phyloP scores from a whole-genome alignment of 257 asterid genomes.

The Avicennia marina region DNA sequence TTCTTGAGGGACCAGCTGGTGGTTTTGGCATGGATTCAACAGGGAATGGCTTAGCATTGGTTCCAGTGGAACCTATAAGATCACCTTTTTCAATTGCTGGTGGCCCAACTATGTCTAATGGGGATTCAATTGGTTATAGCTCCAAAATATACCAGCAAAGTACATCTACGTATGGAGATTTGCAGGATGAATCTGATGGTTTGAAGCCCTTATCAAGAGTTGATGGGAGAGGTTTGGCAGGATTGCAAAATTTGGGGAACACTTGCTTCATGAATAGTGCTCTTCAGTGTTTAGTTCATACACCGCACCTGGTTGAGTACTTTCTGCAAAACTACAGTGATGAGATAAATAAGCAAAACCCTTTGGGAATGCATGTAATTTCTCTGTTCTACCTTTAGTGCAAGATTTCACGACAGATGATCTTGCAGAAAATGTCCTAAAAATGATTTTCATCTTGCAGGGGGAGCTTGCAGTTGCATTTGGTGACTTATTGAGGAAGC shows the following conservation, averaged over 20 bases:
- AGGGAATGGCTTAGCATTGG: slow-evolving; percentile 78
- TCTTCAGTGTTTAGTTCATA: slow-evolving; percentile 93
- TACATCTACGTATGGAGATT: slow-evolving; percentile 43
- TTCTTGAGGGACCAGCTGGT: slow-evolving; percentile 68
- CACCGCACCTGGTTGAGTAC: slow-evolving; percentile 78
- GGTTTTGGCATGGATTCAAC: slow-evolving; percentile 68
- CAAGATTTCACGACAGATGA: slow-evolving; percentile 4
- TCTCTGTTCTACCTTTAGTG: slow-evolving; percentile 21
- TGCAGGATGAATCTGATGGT: slow-evolving; percentile 57
- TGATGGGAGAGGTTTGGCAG: slow-evolving; percentile 85
- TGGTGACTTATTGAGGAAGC: slow-evolving; percentile 88
- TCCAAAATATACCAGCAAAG: slow-evolving; percentile 42
- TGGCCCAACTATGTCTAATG: slow-evolving; percentile 86
- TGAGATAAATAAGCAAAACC: slow-evolving; percentile 81
- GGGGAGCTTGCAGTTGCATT: slow-evolving; percentile 96
- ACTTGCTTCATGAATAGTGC: slow-evolving; percentile 99
- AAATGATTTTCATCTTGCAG: slow-evolving; percentile 44
- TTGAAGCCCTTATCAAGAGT: slow-evolving; percentile 41
- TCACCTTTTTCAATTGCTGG: slow-evolving; percentile 82
- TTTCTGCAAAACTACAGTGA: slow-evolving; percentile 78
- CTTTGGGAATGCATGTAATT: slow-evolving; percentile 90
- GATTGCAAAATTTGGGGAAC: slow-evolving; percentile 92
- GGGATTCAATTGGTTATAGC: slow-evolving; percentile 50
- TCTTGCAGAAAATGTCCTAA: slow-evolving; percentile 21
- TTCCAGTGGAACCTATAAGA: slow-evolving; percentile 76